phyloP scores from a whole-genome alignment of 495 filamentous ascomycete species.

The Talaromyces wortmannii region DNA sequence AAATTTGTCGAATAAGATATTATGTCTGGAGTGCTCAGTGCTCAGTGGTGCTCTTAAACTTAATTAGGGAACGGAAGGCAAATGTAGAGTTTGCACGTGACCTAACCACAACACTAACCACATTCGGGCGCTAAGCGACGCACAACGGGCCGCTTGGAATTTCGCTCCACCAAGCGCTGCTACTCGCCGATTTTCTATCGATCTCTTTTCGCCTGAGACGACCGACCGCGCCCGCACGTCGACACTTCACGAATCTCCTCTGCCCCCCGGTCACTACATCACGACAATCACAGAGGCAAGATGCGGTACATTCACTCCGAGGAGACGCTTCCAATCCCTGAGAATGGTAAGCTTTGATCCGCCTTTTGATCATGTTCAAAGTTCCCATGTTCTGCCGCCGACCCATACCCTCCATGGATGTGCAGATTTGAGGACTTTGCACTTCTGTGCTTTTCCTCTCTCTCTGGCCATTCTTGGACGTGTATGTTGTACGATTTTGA shows the following conservation, averaged over 20 bases:
- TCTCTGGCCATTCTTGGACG: no score
- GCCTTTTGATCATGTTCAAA: neutral
- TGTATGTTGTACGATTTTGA: neutral
- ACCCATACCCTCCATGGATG: no score
- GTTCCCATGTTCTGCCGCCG: neutral
- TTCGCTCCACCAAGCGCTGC: conserved; percentile 35
- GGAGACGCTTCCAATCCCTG: conserved; percentile 89
- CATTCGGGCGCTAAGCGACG: conserved; percentile 37
- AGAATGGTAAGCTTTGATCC: conserved; percentile 69
- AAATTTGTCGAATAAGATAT: no score
- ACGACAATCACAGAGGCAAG: conserved; percentile 50
- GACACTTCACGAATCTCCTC: conserved; percentile 21
- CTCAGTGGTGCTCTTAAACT: no score
- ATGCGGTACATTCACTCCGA: conserved; percentile 98
- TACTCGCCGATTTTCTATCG: conserved; percentile 12
- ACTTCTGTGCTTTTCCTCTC: no score
- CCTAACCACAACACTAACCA: conserved; percentile 8
- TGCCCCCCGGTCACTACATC: conserved; percentile 34
- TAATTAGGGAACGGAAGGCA: no score
- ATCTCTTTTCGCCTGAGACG: conserved; percentile 25
- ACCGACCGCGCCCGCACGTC: conserved; percentile 33
- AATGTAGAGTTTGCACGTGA: neutral
- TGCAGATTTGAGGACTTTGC: no score
- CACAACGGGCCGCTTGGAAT: conserved; percentile 37
- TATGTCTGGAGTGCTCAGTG: no score